Evolutionary conservation across 129 eudicot species (phyloP).

Genomic region (Saposhnikovia divaricata): DNA sequence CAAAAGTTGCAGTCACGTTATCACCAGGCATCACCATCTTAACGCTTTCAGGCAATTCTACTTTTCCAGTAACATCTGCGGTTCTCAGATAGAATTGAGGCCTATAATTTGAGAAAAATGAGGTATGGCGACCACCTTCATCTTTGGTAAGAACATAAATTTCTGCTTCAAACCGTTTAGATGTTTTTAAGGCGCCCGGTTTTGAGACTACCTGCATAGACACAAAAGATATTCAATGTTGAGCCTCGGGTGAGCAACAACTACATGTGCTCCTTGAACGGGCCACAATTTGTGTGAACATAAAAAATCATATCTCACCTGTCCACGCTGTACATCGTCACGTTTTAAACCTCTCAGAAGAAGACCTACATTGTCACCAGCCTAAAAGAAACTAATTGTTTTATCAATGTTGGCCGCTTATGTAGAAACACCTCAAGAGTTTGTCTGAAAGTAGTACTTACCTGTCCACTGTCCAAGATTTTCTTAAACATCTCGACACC

Average conservation of each 20-base stretch:
- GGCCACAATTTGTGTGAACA: background rate
- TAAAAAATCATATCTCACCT: slow-evolving; percentile 9
- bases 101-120: slow-evolving; percentile 18
- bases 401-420: too few species aligned
- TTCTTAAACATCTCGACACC: slow-evolving; percentile 30
- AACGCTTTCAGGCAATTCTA: slow-evolving; percentile 16
- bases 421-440: background rate
- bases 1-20: slow-evolving; percentile 17
- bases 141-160: slow-evolving; percentile 22
- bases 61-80: slow-evolving; percentile 24
- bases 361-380: slow-evolving; percentile 28
- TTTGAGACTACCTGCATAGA: slow-evolving; percentile 16
- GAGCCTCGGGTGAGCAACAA: background rate
- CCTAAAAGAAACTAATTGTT: background rate
- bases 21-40: slow-evolving; percentile 32
- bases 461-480: slow-evolving; percentile 21
- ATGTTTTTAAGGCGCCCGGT: slow-evolving; percentile 15
- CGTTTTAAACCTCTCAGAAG: slow-evolving; percentile 22
- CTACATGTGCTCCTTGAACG: background rate
- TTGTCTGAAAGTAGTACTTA: background rate
- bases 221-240: background rate
- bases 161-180: slow-evolving; percentile 14
- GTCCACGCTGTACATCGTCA: slow-evolving; percentile 21
- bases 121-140: slow-evolving; percentile 27
- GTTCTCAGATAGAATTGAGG: slow-evolving; percentile 26